These are phyloP conservation scores for Kokia cookei DNA, from an alignment of 441 rosid genomes.

Conservation along the genomic window DNA sequence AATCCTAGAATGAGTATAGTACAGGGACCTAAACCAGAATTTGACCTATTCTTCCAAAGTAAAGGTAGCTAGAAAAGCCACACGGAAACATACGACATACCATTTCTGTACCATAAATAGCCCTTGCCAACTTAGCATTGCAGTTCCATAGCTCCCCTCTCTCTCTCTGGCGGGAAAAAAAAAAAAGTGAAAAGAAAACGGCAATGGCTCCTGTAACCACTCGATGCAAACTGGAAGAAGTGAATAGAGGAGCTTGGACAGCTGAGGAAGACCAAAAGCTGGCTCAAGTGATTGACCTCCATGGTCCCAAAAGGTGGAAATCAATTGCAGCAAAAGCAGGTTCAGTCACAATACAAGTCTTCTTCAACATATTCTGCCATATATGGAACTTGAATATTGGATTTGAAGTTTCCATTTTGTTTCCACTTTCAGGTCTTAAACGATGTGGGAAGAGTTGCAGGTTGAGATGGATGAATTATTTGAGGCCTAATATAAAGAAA, in stretches of 20 bases:
- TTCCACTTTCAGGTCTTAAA: conserved; percentile 22
- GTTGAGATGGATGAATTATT: conserved; percentile 50
- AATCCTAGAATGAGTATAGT: not conserved
- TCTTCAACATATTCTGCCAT: not conserved
- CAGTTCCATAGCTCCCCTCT: not conserved
- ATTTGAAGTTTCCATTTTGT: not conserved
- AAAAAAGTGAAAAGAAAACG: not conserved
- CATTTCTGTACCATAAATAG: not conserved
- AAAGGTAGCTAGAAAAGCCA: conserved; percentile 24
- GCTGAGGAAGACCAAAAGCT: conserved; percentile 41
- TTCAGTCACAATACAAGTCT: not conserved
- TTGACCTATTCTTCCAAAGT: not conserved
- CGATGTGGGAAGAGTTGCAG: conserved; percentile 48
- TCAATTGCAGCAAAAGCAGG: conserved; percentile 42
- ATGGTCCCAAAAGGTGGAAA: conserved; percentile 45
- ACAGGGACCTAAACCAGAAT: not conserved
- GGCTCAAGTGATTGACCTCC: conserved; percentile 28
- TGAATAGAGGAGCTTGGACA: conserved; percentile 39
- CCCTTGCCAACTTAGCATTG: not conserved
- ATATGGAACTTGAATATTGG: not conserved
- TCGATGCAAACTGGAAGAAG: conserved; percentile 25
- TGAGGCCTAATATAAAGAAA: conserved; percentile 45
- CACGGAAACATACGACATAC: not conserved
- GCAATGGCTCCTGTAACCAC: conserved; percentile 17
- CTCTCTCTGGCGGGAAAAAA: not conserved